phyloP scores from a whole-genome alignment of 1,139 yeast species.

The Diutina mesorugosa region DNA sequence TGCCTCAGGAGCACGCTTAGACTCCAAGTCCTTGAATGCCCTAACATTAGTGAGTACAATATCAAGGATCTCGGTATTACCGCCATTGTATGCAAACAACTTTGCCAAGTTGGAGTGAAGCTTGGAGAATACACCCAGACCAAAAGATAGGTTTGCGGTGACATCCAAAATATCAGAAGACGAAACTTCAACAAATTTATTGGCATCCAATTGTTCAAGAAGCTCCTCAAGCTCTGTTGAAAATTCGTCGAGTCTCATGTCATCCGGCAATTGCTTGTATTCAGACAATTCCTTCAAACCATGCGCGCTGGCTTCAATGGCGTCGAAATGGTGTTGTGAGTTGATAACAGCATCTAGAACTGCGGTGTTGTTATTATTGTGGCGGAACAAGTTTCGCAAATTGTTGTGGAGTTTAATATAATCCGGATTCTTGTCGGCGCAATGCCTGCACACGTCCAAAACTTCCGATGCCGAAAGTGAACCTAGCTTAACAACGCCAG shows the following conservation, averaged over 20 bases:
- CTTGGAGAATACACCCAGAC: conserved; percentile 13
- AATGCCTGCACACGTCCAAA: conserved; percentile 7
- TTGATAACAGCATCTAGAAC: conserved; percentile 12
- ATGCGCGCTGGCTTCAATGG: neutral
- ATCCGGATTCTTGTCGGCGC: conserved; percentile 4
- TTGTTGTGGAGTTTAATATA: conserved; percentile 17
- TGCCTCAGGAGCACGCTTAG: neutral
- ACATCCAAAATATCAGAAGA: conserved; percentile 8
- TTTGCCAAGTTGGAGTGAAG: conserved; percentile 17
- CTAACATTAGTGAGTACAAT: conserved; percentile 18
- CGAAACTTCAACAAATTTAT: conserved; percentile 9
- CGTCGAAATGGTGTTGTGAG: conserved; percentile 8
- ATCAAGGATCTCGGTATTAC: conserved; percentile 21
- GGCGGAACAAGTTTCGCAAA: conserved; percentile 13
- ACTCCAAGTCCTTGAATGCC: conserved; percentile 17
- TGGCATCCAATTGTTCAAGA: conserved; percentile 10
- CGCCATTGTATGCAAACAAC: conserved; percentile 20
- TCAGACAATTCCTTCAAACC: conserved; percentile 1
- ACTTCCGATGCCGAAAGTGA: conserved; percentile 5
- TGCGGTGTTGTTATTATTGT: conserved; percentile 11
- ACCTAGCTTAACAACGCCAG: conserved; percentile 7
- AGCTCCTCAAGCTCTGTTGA: conserved; percentile 18
- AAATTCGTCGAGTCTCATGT: conserved; percentile 22
- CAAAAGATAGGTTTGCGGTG: conserved; percentile 7
- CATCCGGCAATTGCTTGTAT: conserved; percentile 27